Percentiles rank a stretch among this genome's conserved stretches.
Evolutionary conservation across 345 rosid species (phyloP).

Genomic region (Leavenworthia alabamica): DNA sequence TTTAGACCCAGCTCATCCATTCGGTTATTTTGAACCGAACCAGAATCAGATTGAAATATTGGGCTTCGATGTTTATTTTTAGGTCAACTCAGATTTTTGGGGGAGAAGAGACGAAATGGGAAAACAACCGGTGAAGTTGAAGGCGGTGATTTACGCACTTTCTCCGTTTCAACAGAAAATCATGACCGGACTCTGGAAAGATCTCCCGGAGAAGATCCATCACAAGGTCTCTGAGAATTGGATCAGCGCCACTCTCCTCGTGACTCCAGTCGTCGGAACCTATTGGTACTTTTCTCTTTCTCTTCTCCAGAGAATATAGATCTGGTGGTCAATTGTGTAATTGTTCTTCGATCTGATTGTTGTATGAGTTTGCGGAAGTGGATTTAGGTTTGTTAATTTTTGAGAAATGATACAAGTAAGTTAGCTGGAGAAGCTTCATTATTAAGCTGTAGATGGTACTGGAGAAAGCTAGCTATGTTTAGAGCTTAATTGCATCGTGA

Average conservation of each 20-base stretch:
- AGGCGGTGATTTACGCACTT: conserved; percentile 74
- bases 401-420: neutral
- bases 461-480: neutral
- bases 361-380: neutral
- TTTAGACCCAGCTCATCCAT: neutral
- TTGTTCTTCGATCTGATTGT: no score
- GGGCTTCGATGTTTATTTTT: neutral
- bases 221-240: conserved; percentile 88
- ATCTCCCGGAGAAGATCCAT: conserved; percentile 59
- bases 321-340: no score
- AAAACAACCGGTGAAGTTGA: conserved; percentile 70
- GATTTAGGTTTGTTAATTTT: neutral
- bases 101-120: conserved; percentile 42
- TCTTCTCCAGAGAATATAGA: neutral
- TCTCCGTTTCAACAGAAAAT: conserved; percentile 82
- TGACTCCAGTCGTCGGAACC: conserved; percentile 55
- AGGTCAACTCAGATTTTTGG: neutral
- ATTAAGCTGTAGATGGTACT: neutral
- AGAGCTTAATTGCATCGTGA: neutral
- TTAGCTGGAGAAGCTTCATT: neutral
- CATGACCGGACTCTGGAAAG: conserved; percentile 70
- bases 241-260: conserved; percentile 66
- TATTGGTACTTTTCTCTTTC: conserved; percentile 41
- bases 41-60: conserved; percentile 1
- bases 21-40: neutral